Evolutionary conservation across 345 rosid species (phyloP).

Genomic region (Corymbia maculata): DNA sequence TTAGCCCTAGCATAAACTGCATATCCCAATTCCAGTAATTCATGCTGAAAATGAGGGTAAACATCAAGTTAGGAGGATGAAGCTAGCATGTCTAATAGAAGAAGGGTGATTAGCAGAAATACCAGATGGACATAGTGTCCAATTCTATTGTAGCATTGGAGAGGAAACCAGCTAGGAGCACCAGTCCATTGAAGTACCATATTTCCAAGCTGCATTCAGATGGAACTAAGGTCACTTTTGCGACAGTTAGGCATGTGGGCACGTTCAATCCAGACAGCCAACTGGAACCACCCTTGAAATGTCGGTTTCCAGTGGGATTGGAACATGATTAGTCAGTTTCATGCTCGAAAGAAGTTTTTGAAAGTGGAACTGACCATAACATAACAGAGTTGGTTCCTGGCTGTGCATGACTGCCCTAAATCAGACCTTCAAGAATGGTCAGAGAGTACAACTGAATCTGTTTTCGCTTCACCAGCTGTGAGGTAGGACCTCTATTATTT

Average conservation of each 20-base stretch:
- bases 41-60: conserved; percentile 33
- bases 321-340: neutral
- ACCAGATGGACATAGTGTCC: conserved; percentile 84
- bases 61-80: neutral
- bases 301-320: neutral
- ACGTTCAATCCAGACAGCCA: neutral
- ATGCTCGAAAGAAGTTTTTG: neutral
- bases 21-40: conserved; percentile 79
- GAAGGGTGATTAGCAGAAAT: neutral
- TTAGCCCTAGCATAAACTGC: conserved; percentile 70
- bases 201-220: conserved; percentile 60
- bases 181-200: conserved; percentile 90
- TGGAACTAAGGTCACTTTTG: neutral
- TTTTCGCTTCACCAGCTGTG: neutral
- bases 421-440: neutral
- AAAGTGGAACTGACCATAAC: neutral
- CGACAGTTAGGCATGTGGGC: neutral
- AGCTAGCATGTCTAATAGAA: neutral
- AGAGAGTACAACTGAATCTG: neutral
- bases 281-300: neutral
- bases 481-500: neutral
- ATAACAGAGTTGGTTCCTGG: neutral
- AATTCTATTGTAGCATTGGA: conserved; percentile 56
- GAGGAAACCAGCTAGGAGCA: conserved; percentile 72
- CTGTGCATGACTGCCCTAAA: neutral